Evolutionary conservation across 2,329 filamentous ascomycete species (phyloP), one percentile per base, ranked within the genome.

Genomic region (Pseudocercospora crystallina): DNA sequence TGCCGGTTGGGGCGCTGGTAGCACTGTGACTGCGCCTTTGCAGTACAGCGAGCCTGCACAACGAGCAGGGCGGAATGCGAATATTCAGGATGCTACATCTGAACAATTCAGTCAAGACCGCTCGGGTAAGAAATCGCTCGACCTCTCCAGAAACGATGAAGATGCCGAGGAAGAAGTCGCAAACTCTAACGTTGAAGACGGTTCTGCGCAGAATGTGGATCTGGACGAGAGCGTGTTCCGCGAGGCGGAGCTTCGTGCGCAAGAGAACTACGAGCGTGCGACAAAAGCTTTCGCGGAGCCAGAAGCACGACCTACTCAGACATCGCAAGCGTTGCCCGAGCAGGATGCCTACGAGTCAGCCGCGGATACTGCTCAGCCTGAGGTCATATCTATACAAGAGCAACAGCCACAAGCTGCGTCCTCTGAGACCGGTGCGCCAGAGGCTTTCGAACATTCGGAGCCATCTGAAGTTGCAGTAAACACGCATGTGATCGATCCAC

Each of bases 1-100:
- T n/a, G 33, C 32, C 31, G 50, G 47, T 29, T 54, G 51, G 51
- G 51, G 51, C 29, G 31, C 38, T 30, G 47, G 47, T 20, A 47
- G 42, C 10, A 54, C 51, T 11, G 35, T 31, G 33, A 40, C 42
- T 29, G 46, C 51, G 15, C 51, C 51, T 31, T 37, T 54, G 10
- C 35, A 44, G 13, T 50, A 54, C 35, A 30, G 38, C 33, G 39
- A 50, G 20, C 11, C 17, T 7, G 13, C 20, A 2, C 12, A 31
- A 35, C 13, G 33, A 35, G 7, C 15, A 26, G n/a, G 29, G 17
- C 7, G 36, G 37, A 39, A 47, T 17, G 11, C 34, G 33, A 39
- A 37, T 30, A 20, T 15, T 8, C 35, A 51, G 20, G 29, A 39
- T 11, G 31, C n/a, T 10, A 14, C 5, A 14, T 4, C 7, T n/a